Percentiles rank a stretch among this genome's conserved stretches.
Conservation (phyloP, 768 basidiomycete genomes). For the Xerocomellus chrysenteron region DNA sequence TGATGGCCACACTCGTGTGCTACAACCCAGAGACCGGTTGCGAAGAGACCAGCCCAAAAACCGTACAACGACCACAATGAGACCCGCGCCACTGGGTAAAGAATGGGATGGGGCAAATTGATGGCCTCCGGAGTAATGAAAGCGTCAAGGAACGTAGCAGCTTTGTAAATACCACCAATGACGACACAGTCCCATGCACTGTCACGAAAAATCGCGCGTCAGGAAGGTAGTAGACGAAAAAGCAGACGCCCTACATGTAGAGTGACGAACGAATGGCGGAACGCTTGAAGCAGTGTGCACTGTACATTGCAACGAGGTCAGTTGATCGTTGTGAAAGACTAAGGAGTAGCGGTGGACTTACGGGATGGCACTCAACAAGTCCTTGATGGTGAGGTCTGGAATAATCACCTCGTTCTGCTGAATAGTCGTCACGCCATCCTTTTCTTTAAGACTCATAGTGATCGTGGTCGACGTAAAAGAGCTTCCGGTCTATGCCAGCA, state of each 20-base stretch:
- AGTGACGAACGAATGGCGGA: conserved; percentile 75
- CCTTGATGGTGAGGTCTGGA: conserved; percentile 86
- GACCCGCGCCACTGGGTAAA: conserved; percentile 62
- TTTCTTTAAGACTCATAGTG: conserved; percentile 18
- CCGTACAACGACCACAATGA: conserved; percentile 79
- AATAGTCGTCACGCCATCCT: conserved; percentile 29
- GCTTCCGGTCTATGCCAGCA: conserved; percentile 5
- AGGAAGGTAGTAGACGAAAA: neutral
- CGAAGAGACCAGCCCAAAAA: conserved; percentile 81
- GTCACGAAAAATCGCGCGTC: conserved; percentile 10
- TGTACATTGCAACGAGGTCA: conserved; percentile 26
- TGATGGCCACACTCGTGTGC: conserved; percentile 97
- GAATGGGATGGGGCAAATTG: conserved; percentile 55
- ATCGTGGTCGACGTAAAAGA: conserved; percentile 11
- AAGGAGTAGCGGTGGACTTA: conserved; percentile 38
- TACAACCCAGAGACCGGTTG: conserved; percentile 91
- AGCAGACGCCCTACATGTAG: conserved; percentile 60
- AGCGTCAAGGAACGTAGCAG: conserved; percentile 61
- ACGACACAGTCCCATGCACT: conserved; percentile 76
- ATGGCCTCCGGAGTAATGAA: conserved; percentile 56
- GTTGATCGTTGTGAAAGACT: neutral
- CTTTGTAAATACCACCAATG: conserved; percentile 67
- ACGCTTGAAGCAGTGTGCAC: conserved; percentile 87
- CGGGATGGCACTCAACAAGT: conserved; percentile 82
- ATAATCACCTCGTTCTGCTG: conserved; percentile 66